These are phyloP conservation scores for Alternaria gansuensis DNA, from an alignment of 2,329 filamentous ascomycete genomes.

Conservation along the genomic window DNA sequence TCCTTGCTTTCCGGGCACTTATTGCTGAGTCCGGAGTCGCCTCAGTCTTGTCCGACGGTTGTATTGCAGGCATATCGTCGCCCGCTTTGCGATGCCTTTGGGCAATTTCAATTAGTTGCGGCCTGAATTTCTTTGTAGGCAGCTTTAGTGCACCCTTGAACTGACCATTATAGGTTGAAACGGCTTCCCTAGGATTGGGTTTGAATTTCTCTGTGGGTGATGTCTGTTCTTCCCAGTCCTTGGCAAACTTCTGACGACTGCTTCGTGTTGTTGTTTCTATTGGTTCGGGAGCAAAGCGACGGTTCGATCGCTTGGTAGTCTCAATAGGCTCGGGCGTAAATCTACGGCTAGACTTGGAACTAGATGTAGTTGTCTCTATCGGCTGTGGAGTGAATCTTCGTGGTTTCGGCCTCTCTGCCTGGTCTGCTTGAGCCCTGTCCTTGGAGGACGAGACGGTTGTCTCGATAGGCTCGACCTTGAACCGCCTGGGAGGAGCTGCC, in stretches of 20 bases:
- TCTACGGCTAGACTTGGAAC: constrained; percentile 52
- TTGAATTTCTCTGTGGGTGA: constrained; percentile 39
- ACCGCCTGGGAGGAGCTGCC: constrained; percentile 45
- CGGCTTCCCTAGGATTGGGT: constrained; percentile 43
- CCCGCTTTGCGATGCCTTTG: constrained; percentile 73
- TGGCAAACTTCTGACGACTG: constrained; percentile 41
- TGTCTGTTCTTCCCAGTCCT: constrained; percentile 39
- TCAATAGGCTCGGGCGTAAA: constrained; percentile 77
- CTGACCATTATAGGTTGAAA: constrained; percentile 33
- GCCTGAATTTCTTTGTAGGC: constrained; percentile 67
- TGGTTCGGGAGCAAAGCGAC: constrained; percentile 56
- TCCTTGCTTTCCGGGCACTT: constrained; percentile 37
- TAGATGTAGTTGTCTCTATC: constrained; percentile 46
- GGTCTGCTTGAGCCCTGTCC: constrained; percentile 71
- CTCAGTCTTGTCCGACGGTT: constrained; percentile 75
- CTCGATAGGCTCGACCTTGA: constrained; percentile 52
- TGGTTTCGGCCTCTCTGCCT: constrained; percentile 29
- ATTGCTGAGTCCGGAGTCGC: constrained; percentile 63
- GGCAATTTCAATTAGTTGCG: constrained; percentile 83
- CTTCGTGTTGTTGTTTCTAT: constrained; percentile 44
- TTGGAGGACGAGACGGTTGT: constrained; percentile 57
- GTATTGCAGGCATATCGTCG: constrained; percentile 69
- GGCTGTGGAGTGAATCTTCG: constrained; percentile 51
- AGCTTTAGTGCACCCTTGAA: constrained; percentile 32
- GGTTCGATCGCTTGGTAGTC: constrained; percentile 66